Evolutionary conservation across 768 basidiomycete species (phyloP), one percentile per base, ranked within the genome.

Genomic region (Panus rudis): DNA sequence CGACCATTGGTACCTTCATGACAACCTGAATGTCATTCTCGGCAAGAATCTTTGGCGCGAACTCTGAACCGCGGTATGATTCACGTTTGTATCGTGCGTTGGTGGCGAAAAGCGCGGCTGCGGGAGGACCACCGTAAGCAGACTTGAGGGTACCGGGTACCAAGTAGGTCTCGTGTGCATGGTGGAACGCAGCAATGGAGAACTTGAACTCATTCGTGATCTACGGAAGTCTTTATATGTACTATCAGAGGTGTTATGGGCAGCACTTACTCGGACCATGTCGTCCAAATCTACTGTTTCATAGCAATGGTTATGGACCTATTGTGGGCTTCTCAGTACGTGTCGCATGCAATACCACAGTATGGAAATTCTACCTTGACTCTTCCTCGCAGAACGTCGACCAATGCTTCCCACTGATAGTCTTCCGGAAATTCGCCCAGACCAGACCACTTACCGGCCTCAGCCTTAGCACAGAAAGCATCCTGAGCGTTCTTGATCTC

Each of bases 151-250:
- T 64, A 19, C 79, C 78, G 1, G 92, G 88, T 19, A 92, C 84
- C n/a, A 96, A 73, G 63, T 89, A 96, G 1, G 90, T 79, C 59
- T 94, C 91, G 42, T 89, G 81, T 6, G 91, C 92, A 56, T 89
- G 84, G 54, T 92, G 89, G 56, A 92, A 80, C 5, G 87, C 83
- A 5, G 84, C 77, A 22, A 92, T 70, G 2, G 79, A 73, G 56
- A 91, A 92, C 52, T 89, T 66, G 69, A 93, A 97, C 62, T 96
- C 92, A 57, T 94, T 88, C 26, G 88, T 80, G 39, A 96, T 71
- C 78, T 92, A n/a, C 6, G 26, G 14, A 19, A 16, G 33, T 33
- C 11, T 21, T 31, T 28, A 13, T 22, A 40, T 16, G 12, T 30
- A 23, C n/a, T 30, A 35, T 37, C 11, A 45, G 39, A 22, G 23